Base-by-base conservation (phyloP, 2,329 filamentous ascomycete genomes). In the Magnaporthiopsis poae region DNA sequence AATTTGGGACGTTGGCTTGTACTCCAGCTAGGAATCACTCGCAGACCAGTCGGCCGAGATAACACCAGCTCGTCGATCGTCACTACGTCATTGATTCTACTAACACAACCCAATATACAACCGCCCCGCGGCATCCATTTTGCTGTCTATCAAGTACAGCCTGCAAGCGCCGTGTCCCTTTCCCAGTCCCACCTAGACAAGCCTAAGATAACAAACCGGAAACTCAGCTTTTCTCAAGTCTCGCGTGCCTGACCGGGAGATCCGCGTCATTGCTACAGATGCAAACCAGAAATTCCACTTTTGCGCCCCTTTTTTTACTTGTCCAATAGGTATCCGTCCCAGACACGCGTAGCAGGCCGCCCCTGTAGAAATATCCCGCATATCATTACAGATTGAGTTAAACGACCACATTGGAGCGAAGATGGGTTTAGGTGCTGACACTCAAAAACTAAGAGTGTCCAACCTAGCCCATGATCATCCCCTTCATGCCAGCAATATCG, bases 401-500 rank as follows among this genome's bases (percentile, higher is more conserved):
- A 64, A 52, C 27, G 39, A 64, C 29, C 56, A 64, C 7, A n/a
- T 56, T 56, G 46, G 46, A 56, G 46, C 9, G 46, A 25, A 25
- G 1, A 56, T 56, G 21, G 18, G 46, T 7, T 56, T 9, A n/a
- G 8, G 21, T 56, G 46, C n/a, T 56, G 18, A 21, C 46, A n/a
- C 46, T 56, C 18, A 25, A 56, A 56, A 56, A 5, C n/a, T 31
- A 61, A 31, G 62, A 52, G 46, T 8, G 27, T 33, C 29, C 52
- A 29, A 15, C 31, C 82, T 84, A 89, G 73, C 86, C 86, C 86
- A 89, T 88, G 70, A 89, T 84, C 85, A 89, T 88, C 67, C 87
- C 87, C 79, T 88, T 88, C 85, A 89, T 87, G 71, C 92, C 91
- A 69, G 88, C 86, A 79, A 98, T 89, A 77, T 99, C 95, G 74